Percentiles rank a stretch among this genome's conserved stretches.
Conservation (phyloP, 306 rosid species). For the Sphenostylis stenocarpa region DNA sequence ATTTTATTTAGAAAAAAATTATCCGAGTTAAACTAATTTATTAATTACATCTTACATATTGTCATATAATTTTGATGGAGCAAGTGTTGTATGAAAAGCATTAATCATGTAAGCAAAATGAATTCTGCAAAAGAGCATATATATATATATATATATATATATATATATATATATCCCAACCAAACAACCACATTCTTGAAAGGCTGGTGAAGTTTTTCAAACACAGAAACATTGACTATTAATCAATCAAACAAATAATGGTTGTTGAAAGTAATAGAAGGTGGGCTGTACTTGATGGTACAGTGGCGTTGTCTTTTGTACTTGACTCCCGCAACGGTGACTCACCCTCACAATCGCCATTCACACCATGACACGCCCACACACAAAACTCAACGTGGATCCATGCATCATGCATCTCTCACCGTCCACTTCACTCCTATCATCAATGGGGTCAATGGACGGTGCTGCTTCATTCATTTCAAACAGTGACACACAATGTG, state of each 20-base stretch:
- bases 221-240: background rate
- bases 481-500: background rate
- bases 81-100: too few species aligned
- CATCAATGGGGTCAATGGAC: slow-evolving; percentile 14
- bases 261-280: slow-evolving; percentile 31
- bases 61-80: too few species aligned
- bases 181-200: background rate
- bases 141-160: too few species aligned
- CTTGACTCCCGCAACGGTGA: background rate
- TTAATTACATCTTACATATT: too few species aligned
- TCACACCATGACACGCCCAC: background rate
- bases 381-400: background rate
- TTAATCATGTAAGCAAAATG: too few species aligned
- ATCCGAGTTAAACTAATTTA: too few species aligned
- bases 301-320: slow-evolving; percentile 9
- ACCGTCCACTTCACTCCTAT: slow-evolving; percentile 20
- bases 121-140: too few species aligned
- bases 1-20: too few species aligned
- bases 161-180: background rate
- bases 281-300: slow-evolving; percentile 54
- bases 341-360: background rate
- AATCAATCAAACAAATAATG: background rate
- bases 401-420: slow-evolving; percentile 20
- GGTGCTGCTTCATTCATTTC: slow-evolving; percentile 40
- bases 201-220: background rate